Conservation (phyloP, 2,329 filamentous ascomycete genomes). For the Parastagonospora nodorum region DNA sequence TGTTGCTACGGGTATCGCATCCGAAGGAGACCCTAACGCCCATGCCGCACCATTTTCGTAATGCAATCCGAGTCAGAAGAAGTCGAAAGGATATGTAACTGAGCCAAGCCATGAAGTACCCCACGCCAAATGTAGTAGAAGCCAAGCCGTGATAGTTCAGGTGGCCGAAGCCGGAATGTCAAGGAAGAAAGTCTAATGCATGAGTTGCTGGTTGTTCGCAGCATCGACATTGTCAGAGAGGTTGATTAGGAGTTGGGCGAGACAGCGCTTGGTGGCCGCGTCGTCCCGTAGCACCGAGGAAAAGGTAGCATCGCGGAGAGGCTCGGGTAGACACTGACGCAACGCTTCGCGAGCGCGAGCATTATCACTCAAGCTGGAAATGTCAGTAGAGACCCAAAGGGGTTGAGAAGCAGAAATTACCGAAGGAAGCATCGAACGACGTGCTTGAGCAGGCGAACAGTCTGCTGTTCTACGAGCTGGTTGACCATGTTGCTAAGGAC, state of each 20-base stretch:
- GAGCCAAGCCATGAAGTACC: constrained; percentile 16
- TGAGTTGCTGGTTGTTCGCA: constrained; percentile 43
- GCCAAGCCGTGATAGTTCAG: constrained; percentile 30
- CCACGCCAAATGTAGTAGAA: constrained; percentile 29
- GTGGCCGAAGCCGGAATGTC: constrained; percentile 8
- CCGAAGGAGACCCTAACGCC: constrained; percentile 31
- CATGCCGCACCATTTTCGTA: constrained; percentile 24
- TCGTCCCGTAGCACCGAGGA: constrained; percentile 95
- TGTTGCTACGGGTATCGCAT: constrained; percentile 36
- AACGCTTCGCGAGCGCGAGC: constrained; percentile 93
- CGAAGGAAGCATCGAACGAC: constrained; percentile 96
- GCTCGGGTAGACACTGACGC: constrained; percentile 93
- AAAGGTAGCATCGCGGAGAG: constrained; percentile 97
- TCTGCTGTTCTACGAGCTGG: constrained; percentile 96
- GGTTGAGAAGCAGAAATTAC: constrained; percentile 56
- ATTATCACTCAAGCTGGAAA: constrained; percentile 85
- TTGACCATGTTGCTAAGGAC: constrained; percentile 99
- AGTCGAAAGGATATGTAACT: constrained; percentile 18
- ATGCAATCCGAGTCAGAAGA: constrained; percentile 19
- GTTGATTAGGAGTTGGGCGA: constrained; percentile 96
- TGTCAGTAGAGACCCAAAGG: constrained; percentile 17
- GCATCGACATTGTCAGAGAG: constrained; percentile 80
- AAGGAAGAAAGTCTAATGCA: constrained; percentile 30
- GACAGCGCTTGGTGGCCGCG: constrained; percentile 94
- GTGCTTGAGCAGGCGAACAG: constrained; percentile 92